Base-by-base conservation (phyloP, 305 asterid genomes). In the Rubia tinctorum region DNA sequence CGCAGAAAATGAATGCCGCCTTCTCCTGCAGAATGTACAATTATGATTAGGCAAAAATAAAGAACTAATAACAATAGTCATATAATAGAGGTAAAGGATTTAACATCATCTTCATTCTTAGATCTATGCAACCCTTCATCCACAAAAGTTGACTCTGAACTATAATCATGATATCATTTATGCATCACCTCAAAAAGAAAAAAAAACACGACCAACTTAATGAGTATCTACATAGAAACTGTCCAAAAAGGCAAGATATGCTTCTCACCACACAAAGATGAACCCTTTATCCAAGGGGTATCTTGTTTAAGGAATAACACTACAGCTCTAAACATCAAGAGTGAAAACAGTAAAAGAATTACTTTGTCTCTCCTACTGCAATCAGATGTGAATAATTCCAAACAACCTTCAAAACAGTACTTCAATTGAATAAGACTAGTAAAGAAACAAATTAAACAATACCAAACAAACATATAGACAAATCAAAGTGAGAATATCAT, bases 1-100 rank as follows among this genome's bases (percentile, higher is more conserved):
- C 98, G 43, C 99, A 94, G 91, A 94, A 94, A 71, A 94, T 94
- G 86, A 94, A 94, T 2, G 99, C 97, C 25, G 97, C 82, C 80
- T 87, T 91, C 66, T 91, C 97, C 98, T 93, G 73, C 58, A 78
- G 66, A 27, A 20, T n/a, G 13, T 40, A 71, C 23, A 55, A 1
- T 0, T 11, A 71, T 55, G 23, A 27, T 39, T 13, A 58, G 22
- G 15, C 13, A 58, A 58, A 71, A 71, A 15, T 25, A 23, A 13
- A 71, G 2, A 58, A 0, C 20, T 7, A 20, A 56, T 13, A 6
- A 1, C 22, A 20, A 51, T 22, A 37, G 39, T 39, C 42, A 40
- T 12, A 7, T 71, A 58, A 0, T 6, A 39, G 40, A 8, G 9
- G 11, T 0, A 4, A 6, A 70, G 34, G 23, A 5, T 37, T 30